These are phyloP conservation scores for Asterella californica DNA, from an alignment of 225 moss, liverwort and hornwort species.

Conservation along the genomic window DNA sequence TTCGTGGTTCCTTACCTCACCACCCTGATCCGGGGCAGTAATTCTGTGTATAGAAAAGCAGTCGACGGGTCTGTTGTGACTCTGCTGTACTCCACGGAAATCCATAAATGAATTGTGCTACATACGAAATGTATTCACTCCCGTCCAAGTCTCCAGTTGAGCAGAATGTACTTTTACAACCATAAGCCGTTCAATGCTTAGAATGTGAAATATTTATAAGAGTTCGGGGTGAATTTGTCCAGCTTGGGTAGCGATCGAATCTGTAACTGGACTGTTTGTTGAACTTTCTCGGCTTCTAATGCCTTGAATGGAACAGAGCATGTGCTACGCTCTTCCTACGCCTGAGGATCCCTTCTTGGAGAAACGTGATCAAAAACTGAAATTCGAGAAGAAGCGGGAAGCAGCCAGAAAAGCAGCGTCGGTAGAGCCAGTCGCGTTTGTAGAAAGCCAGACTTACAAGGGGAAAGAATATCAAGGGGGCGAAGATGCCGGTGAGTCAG, in stretches of 20 bases:
- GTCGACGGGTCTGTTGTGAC: too few relatives aligned
- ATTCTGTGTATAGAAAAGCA: too few relatives aligned
- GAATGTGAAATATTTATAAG: neutral
- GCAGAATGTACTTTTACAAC: too few relatives aligned
- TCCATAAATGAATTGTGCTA: too few relatives aligned
- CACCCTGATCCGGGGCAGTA: too few relatives aligned
- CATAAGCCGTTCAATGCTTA: too few relatives aligned
- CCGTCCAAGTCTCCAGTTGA: too few relatives aligned
- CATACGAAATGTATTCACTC: too few relatives aligned
- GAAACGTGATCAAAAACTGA: slow-evolving; percentile 40
- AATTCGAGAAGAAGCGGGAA: slow-evolving; percentile 33
- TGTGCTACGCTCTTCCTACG: slow-evolving; percentile 96
- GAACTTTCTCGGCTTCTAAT: neutral
- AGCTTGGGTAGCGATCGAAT: neutral
- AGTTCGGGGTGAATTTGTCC: neutral
- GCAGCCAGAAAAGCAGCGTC: slow-evolving; percentile 25
- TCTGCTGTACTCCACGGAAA: too few relatives aligned
- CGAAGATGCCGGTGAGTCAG: slow-evolving; percentile 23
- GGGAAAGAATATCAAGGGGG: slow-evolving; percentile 19
- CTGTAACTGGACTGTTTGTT: neutral
- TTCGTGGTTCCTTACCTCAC: too few relatives aligned
- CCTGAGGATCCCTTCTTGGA: slow-evolving; percentile 84
- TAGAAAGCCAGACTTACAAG: neutral
- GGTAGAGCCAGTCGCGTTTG: neutral
- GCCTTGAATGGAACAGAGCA: slow-evolving; percentile 45